Evolutionary conservation across 495 filamentous ascomycete genomes (phyloP), one percentile per base, ranked within the genome.

Genomic region (Tuber aestivum): DNA sequence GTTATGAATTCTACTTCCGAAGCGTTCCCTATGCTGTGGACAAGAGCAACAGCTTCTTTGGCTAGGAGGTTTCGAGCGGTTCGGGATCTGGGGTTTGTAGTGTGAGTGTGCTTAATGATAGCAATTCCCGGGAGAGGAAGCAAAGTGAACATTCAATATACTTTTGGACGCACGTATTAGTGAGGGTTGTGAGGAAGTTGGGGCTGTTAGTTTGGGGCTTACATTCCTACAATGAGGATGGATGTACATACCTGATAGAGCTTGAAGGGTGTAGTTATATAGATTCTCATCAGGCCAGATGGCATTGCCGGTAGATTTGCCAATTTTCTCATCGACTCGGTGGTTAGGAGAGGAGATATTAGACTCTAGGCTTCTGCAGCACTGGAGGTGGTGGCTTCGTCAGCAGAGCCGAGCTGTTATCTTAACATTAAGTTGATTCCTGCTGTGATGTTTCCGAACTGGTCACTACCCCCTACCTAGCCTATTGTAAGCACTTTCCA

Each of bases 241-340:
- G 27, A 77, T 81, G n/a, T n/a, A n/a, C n/a, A 37, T 83, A 90
- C 89, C 82, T 90, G 89, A 83, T 98, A 98, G 4, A 98, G 87
- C 76, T 97, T 93, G 78, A 94, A 98, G 0, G 89, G 84, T 35
- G 88, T 89, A 1, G 95, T 97, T 87, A 92, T n/a, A n/a, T n/a
- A n/a, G 88, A 78, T 89, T 90, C 72, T 85, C 87, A 83, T 97
- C 93, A 3, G 98, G 89, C 95, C 95, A 98, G 35, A 98, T 85
- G 3, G 96, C 94, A 83, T 97, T 98, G n/a, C 94, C 94, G 27
- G 94, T 91, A 73, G 91, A 96, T 84, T 99, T 99, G n/a, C 95
- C 95, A 82, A 98, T 94, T 84, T 99, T 98, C 81, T 88, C 89
- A 8, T 95, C 95, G 90, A 89, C 3, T 93, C 86, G 12, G 93